phyloP scores from a whole-genome alignment of 2,329 filamentous ascomycete genomes.

The Leptographium procerum region DNA sequence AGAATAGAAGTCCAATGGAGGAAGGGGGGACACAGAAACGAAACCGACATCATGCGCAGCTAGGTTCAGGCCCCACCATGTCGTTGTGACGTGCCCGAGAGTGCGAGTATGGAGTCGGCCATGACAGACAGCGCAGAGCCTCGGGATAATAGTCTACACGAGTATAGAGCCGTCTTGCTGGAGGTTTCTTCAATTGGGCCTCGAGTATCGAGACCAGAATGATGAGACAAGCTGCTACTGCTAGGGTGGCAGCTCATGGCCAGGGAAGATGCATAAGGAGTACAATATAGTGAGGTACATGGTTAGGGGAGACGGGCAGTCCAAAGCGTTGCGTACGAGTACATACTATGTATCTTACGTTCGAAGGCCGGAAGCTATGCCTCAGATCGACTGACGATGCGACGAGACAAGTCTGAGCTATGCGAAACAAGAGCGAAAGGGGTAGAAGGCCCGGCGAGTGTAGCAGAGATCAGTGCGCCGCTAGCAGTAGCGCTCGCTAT shows the following conservation, averaged over 20 bases:
- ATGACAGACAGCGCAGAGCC: not conserved
- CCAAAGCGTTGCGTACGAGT: not conserved
- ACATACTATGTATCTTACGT: not conserved
- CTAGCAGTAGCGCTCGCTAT: not conserved
- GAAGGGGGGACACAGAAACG: not conserved
- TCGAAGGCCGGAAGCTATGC: not conserved
- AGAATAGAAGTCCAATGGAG: not conserved
- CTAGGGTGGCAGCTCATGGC: not conserved
- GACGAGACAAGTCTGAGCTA: constrained; percentile 13
- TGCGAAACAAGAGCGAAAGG: not conserved
- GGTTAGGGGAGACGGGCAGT: not conserved
- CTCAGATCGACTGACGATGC: constrained; percentile 15
- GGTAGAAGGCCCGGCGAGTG: constrained; percentile 2
- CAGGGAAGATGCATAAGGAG: too few relatives aligned
- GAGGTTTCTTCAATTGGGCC: not conserved
- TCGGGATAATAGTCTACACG: not conserved
- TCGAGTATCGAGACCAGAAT: not conserved
- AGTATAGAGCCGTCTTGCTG: not conserved
- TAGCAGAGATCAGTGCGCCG: not conserved
- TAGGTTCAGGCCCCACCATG: not conserved
- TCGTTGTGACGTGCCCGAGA: too few relatives aligned
- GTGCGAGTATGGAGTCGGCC: not conserved
- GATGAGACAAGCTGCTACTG: not conserved
- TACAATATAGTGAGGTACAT: too few relatives aligned
- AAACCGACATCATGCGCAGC: not conserved